phyloP scores from a whole-genome alignment of 768 basidiomycete genomes.

The Holtermanniella nyarrowii region DNA sequence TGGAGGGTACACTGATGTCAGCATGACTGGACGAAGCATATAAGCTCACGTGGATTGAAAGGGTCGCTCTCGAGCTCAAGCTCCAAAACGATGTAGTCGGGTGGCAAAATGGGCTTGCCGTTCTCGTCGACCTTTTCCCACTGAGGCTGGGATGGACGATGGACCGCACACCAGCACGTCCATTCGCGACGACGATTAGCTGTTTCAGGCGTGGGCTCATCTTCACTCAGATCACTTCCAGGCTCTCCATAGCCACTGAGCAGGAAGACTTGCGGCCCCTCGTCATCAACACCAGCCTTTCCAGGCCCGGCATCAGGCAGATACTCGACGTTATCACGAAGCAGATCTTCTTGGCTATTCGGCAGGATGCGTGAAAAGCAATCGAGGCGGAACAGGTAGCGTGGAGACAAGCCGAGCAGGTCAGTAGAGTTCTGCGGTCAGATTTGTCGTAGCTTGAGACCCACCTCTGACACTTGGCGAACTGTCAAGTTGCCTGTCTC shows the following conservation, averaged over 20 bases:
- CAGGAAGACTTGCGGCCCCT: constrained; percentile 47
- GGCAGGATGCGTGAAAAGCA: constrained; percentile 65
- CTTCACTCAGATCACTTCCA: constrained; percentile 42
- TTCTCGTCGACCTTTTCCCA: constrained; percentile 26
- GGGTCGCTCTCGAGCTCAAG: constrained; percentile 65
- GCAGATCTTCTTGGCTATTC: constrained; percentile 53
- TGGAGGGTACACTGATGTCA: constrained; percentile 47
- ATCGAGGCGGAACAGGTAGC: constrained; percentile 58
- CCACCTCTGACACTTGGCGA: constrained; percentile 69
- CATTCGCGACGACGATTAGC: constrained; percentile 30
- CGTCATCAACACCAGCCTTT: constrained; percentile 44
- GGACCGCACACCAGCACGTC: constrained; percentile 41
- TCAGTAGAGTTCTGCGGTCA: constrained; percentile 56
- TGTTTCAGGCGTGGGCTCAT: constrained; percentile 8
- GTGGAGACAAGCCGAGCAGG: constrained; percentile 62
- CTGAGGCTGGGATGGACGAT: constrained; percentile 31
- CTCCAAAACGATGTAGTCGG: constrained; percentile 57
- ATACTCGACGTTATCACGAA: constrained; percentile 67
- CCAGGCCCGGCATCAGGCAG: constrained; percentile 49
- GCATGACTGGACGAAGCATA: too few relatives aligned
- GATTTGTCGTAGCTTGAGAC: constrained; percentile 4
- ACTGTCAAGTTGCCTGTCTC: constrained; percentile 52
- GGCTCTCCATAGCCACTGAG: constrained; percentile 63
- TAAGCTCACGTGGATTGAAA: constrained; percentile 51
- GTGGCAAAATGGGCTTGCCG: constrained; percentile 48